These are phyloP conservation scores for Aspergillus niger DNA, from an alignment of 2,329 filamentous ascomycete genomes.

Conservation along the genomic window DNA sequence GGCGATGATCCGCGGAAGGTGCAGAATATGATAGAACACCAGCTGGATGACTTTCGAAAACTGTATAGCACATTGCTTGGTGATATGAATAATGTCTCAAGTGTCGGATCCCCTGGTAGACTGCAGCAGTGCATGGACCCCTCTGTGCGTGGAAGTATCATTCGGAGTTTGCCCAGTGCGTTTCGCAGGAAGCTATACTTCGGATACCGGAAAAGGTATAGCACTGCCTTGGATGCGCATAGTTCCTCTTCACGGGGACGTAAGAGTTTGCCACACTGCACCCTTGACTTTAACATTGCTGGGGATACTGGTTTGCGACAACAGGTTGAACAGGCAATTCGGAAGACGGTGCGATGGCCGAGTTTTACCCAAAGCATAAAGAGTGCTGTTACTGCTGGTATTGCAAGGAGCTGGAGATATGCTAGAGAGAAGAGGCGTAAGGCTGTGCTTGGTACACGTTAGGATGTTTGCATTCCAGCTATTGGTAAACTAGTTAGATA, in stretches of 20 bases:
- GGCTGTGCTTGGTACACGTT: background rate
- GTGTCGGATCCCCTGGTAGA: background rate
- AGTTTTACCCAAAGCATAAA: background rate
- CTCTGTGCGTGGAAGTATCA: background rate
- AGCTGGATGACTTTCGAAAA: background rate
- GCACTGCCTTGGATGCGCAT: too few relatives aligned
- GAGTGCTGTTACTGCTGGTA: background rate
- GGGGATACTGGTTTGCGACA: background rate
- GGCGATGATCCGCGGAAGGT: background rate
- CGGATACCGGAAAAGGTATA: background rate
- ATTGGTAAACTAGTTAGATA: too few relatives aligned
- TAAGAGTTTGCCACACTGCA: too few relatives aligned
- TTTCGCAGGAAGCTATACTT: background rate
- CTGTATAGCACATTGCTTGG: background rate
- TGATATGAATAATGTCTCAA: background rate
- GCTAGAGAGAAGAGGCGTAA: background rate
- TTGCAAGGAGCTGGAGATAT: conserved; percentile 16
- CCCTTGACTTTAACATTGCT: background rate
- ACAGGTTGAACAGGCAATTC: background rate
- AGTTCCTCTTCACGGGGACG: too few relatives aligned
- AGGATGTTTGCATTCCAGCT: too few relatives aligned
- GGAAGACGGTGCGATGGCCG: background rate
- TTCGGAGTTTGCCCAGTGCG: background rate
- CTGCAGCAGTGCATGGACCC: background rate
- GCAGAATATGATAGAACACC: background rate